A percentile compares a stretch with the other conserved stretches of the same genome.
Evolutionary conservation across 2,329 filamentous ascomycete species (phyloP).

Genomic region (Aureobasidium sp.): DNA sequence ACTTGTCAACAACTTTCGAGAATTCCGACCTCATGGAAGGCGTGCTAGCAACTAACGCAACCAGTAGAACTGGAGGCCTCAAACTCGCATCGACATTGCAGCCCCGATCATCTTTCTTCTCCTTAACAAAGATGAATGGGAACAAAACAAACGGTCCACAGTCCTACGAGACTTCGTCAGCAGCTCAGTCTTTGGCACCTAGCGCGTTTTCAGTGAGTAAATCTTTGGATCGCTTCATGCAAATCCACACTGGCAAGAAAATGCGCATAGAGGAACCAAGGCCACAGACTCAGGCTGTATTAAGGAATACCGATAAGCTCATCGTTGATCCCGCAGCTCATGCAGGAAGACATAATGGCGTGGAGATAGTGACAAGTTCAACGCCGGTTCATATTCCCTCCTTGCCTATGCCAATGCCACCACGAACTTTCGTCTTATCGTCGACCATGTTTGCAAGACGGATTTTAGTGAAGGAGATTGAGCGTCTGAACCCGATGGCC

Average conservation of each 20-base stretch:
- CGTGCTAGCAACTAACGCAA: neutral
- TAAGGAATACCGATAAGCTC: neutral
- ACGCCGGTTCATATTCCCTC: constrained; percentile 1
- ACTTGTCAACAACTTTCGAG: neutral
- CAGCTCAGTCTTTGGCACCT: constrained; percentile 25
- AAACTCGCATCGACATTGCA: neutral
- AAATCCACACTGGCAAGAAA: constrained; percentile 32
- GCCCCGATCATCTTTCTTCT: neutral
- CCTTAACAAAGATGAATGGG: neutral
- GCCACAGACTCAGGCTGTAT: neutral
- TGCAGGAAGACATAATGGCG: neutral
- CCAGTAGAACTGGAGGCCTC: neutral
- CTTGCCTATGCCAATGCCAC: neutral
- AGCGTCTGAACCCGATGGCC: constrained; percentile 41
- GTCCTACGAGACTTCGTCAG: neutral
- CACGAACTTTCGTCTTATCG: constrained; percentile 45
- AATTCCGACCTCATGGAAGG: neutral
- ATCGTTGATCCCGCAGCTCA: neutral
- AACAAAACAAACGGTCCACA: neutral
- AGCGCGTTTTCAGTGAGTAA: constrained; percentile 34
- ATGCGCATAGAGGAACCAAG: neutral
- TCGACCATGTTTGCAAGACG: constrained; percentile 38
- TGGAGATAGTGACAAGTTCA: neutral
- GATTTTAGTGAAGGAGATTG: constrained; percentile 42
- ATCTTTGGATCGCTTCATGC: constrained; percentile 45